Percentiles rank a stretch among this genome's conserved stretches.
Evolutionary conservation across 352 stramenopile species (phyloP).

Genomic region (Pythium oligandrum): DNA sequence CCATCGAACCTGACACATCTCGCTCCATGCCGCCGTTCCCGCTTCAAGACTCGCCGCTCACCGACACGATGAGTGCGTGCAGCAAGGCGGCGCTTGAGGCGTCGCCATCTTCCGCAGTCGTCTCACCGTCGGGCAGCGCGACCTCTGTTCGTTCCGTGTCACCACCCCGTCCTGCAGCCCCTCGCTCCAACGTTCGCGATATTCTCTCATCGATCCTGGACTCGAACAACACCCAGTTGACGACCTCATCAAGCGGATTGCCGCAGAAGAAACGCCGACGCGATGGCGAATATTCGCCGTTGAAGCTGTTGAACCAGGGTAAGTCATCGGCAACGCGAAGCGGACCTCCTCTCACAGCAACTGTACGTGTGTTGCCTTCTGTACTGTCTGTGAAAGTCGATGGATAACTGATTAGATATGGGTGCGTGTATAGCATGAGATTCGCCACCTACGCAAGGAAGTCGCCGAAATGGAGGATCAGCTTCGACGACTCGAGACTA

Average conservation of each 20-base stretch:
- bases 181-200: background rate
- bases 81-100: no score
- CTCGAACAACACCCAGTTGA: no score
- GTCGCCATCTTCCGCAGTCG: no score
- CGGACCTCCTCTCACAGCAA: constrained; percentile 11
- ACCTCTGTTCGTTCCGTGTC: background rate
- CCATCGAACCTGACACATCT: no score
- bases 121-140: background rate
- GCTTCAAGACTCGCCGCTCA: no score
- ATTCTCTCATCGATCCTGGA: background rate
- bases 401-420: no score
- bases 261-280: constrained; percentile 1
- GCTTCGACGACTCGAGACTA: constrained; percentile 31
- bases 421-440: constrained; percentile 26
- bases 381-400: no score
- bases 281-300: background rate
- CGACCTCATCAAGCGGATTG: background rate
- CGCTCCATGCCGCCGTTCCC: no score
- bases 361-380: background rate
- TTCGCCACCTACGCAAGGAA: constrained; percentile 43
- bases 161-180: background rate
- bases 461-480: constrained; percentile 33
- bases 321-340: constrained; percentile 4
- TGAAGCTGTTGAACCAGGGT: constrained; percentile 13
- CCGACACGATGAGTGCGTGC: no score